phyloP scores from a whole-genome alignment of 768 basidiomycete species.

The Tremella mesenterica region DNA sequence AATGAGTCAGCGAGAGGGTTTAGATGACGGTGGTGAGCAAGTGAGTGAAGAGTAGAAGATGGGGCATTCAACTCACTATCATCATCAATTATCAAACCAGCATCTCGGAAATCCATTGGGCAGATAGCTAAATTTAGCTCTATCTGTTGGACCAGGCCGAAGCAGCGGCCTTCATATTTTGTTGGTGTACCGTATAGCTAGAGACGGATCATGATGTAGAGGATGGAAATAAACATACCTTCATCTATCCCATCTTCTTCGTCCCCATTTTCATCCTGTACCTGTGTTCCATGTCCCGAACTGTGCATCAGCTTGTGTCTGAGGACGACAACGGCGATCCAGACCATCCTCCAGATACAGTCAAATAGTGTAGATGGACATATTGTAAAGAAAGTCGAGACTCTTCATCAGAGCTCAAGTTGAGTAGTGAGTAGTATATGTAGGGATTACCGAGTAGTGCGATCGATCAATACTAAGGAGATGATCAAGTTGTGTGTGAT shows the following conservation, averaged over 20 bases:
- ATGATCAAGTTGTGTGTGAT: not conserved
- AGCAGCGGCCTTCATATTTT: not conserved
- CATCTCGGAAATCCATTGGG: conserved; percentile 63
- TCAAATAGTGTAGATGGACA: too few species aligned
- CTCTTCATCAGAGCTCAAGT: too few species aligned
- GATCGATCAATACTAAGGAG: too few species aligned
- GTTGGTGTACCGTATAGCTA: too few species aligned
- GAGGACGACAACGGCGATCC: not conserved
- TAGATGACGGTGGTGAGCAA: too few species aligned
- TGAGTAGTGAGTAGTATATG: too few species aligned
- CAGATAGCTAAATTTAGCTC: conserved; percentile 52
- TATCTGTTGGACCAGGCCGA: not conserved
- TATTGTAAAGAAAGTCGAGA: too few species aligned
- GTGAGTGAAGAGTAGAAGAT: not conserved
- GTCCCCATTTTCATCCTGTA: conserved; percentile 54
- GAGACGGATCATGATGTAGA: too few species aligned
- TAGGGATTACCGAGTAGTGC: too few species aligned
- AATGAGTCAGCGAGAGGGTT: too few species aligned
- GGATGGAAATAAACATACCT: too few species aligned
- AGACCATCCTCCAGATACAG: not conserved
- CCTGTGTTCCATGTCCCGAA: conserved; percentile 91
- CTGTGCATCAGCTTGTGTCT: conserved; percentile 36
- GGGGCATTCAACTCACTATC: conserved; percentile 49
- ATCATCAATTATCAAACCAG: conserved; percentile 81
- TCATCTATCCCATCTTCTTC: conserved; percentile 43